Conservation (phyloP, 1,139 yeast genomes). For the Suhomyces coccinellae region DNA sequence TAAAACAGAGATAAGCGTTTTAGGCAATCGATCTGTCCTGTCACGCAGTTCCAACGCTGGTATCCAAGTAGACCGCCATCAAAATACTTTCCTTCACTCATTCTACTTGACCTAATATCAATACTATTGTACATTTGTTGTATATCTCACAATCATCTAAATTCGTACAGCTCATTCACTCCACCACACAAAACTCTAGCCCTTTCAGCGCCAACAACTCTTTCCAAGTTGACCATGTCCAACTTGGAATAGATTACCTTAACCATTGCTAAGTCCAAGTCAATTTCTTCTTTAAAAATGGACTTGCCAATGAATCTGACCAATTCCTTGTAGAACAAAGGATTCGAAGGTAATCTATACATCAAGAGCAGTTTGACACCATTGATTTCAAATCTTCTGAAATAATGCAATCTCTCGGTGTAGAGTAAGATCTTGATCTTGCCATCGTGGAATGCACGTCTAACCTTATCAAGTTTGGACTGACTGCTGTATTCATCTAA, state of each 20-base stretch:
- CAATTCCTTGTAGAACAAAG: slow-evolving; percentile 77
- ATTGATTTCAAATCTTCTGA: slow-evolving; percentile 75
- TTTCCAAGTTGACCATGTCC: slow-evolving; percentile 78
- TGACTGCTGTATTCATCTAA: slow-evolving; percentile 82
- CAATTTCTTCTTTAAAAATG: slow-evolving; percentile 47
- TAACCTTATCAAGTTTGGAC: slow-evolving; percentile 65
- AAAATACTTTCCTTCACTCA: too few relatives aligned
- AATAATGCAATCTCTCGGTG: slow-evolving; percentile 93
- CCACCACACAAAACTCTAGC: slow-evolving; percentile 72
- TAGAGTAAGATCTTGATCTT: slow-evolving; percentile 72
- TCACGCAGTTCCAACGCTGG: too few relatives aligned
- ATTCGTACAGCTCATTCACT: slow-evolving; percentile 71
- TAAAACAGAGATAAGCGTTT: too few relatives aligned
- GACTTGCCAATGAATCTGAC: slow-evolving; percentile 54
- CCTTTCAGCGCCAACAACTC: slow-evolving; percentile 80
- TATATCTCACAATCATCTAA: slow-evolving; percentile 34
- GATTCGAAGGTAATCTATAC: slow-evolving; percentile 85
- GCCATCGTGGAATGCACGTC: slow-evolving; percentile 68
- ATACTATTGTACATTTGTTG: background rate
- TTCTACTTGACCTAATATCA: background rate
- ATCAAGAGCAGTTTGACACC: slow-evolving; percentile 86
- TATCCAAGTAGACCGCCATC: too few relatives aligned
- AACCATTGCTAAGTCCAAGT: slow-evolving; percentile 65
- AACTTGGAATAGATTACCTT: slow-evolving; percentile 72
- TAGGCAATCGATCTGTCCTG: too few relatives aligned